Evolutionary conservation across 768 basidiomycete genomes (phyloP).

Genomic region (Russula griseocarnosa): DNA sequence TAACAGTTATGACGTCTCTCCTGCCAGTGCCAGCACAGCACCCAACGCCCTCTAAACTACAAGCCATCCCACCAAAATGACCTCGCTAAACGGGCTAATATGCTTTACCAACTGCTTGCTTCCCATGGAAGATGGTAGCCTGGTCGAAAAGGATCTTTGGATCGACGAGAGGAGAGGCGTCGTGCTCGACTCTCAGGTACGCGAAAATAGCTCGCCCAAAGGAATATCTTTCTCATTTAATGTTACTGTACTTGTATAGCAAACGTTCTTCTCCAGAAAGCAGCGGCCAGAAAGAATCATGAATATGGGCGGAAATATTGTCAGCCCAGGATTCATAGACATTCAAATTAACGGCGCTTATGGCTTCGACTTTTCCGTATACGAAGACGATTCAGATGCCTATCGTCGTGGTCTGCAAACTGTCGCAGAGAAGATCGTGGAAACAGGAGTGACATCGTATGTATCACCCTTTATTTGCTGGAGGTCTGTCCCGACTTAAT

Average conservation of each 20-base stretch:
- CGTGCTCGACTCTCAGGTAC: slow-evolving; percentile 72
- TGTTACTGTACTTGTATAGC: slow-evolving; percentile 37
- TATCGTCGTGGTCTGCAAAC: slow-evolving; percentile 65
- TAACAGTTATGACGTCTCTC: neutral
- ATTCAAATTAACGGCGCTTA: slow-evolving; percentile 90
- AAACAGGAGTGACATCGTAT: slow-evolving; percentile 86
- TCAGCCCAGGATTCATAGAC: slow-evolving; percentile 85
- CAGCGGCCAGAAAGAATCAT: slow-evolving; percentile 60
- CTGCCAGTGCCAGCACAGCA: slow-evolving; percentile 1
- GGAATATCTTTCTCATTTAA: slow-evolving; percentile 7
- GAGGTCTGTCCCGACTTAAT: slow-evolving; percentile 4
- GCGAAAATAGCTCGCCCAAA: neutral
- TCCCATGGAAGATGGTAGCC: slow-evolving; percentile 72
- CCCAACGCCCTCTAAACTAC: neutral
- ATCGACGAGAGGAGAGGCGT: slow-evolving; percentile 69
- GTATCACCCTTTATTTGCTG: slow-evolving; percentile 35
- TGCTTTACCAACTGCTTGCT: slow-evolving; percentile 88
- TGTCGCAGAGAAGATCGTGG: slow-evolving; percentile 72
- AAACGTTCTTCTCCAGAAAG: slow-evolving; percentile 60
- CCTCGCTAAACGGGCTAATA: slow-evolving; percentile 58
- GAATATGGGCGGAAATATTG: slow-evolving; percentile 71
- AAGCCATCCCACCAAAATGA: slow-evolving; percentile 28
- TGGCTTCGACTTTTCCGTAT: slow-evolving; percentile 83
- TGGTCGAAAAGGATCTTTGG: slow-evolving; percentile 75
- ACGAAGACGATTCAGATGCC: slow-evolving; percentile 61